Conservation (phyloP, 139 green algal genomes). For the Gonium pectorale region DNA sequence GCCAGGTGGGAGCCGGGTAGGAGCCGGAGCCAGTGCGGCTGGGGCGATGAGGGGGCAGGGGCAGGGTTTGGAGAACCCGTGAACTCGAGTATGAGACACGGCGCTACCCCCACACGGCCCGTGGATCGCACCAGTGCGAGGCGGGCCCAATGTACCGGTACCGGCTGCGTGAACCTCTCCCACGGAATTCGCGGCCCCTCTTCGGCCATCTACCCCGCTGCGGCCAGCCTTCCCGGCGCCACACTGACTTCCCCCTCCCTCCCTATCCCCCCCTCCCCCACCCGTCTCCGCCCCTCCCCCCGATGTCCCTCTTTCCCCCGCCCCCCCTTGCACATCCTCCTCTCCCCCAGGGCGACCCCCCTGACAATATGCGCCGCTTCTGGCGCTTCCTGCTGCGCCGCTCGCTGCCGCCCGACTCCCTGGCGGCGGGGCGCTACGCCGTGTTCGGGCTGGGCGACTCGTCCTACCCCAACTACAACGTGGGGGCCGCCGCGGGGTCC, state of each 20-base stretch:
- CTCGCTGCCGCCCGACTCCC: slow-evolving; percentile 75
- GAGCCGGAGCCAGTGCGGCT: too few species aligned
- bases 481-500: slow-evolving; percentile 14
- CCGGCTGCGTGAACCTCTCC: too few species aligned
- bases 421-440: slow-evolving; percentile 69
- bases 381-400: slow-evolving; percentile 94
- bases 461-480: slow-evolving; percentile 94
- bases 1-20: slow-evolving; percentile 71
- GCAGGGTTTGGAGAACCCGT: too few species aligned
- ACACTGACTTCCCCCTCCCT: too few species aligned
- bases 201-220: too few species aligned
- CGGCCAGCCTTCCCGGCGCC: background rate
- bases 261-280: background rate
- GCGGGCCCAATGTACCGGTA: too few species aligned
- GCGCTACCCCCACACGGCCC: too few species aligned
- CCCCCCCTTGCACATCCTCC: too few species aligned
- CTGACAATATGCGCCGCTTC: slow-evolving; percentile 89
- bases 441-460: slow-evolving; percentile 98
- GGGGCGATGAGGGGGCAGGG: too few species aligned
- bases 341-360: slow-evolving; percentile 82
- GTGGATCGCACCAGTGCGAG: too few species aligned
- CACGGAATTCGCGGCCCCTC: too few species aligned
- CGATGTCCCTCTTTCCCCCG: background rate
- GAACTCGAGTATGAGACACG: too few species aligned
- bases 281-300: background rate